These are phyloP conservation scores for Paecilomyces sp. DNA, from an alignment of 2,329 filamentous ascomycete species.

Conservation along the genomic window DNA sequence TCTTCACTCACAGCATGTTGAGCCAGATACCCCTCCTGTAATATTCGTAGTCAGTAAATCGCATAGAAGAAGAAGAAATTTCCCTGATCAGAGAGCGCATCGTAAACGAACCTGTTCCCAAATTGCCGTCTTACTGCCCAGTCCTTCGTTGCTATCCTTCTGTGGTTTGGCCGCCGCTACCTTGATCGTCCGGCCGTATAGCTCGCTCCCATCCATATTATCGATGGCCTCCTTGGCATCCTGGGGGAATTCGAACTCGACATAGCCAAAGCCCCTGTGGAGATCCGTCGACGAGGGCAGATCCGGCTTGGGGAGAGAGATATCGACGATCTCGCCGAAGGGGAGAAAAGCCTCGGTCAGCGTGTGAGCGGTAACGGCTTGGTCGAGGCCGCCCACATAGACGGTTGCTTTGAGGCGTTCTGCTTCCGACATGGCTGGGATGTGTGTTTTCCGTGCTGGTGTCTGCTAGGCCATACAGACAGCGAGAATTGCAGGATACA, in stretches of 20 bases:
- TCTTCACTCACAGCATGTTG: conserved; percentile 81
- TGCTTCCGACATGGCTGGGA: conserved; percentile 65
- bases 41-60: conserved; percentile 13
- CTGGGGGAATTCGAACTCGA: conserved; percentile 79
- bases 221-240: conserved; percentile 95
- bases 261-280: conserved; percentile 91
- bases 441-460: background rate
- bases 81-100: background rate
- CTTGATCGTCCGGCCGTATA: conserved; percentile 87
- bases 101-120: conserved; percentile 78
- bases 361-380: conserved; percentile 65
- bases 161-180: conserved; percentile 88
- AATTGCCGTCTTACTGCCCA: conserved; percentile 87
- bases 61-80: background rate
- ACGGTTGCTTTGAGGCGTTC: conserved; percentile 82
- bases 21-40: conserved; percentile 85
- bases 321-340: conserved; percentile 90
- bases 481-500: background rate
- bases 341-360: conserved; percentile 90
- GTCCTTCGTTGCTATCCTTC: conserved; percentile 77
- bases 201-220: conserved; percentile 97
- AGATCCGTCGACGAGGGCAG: conserved; percentile 67
- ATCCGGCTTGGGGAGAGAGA: conserved; percentile 84
- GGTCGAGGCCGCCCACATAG: conserved; percentile 83
- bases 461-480: background rate